phyloP scores from a whole-genome alignment of 352 stramenopile species.

The Phytophthora quininea region DNA sequence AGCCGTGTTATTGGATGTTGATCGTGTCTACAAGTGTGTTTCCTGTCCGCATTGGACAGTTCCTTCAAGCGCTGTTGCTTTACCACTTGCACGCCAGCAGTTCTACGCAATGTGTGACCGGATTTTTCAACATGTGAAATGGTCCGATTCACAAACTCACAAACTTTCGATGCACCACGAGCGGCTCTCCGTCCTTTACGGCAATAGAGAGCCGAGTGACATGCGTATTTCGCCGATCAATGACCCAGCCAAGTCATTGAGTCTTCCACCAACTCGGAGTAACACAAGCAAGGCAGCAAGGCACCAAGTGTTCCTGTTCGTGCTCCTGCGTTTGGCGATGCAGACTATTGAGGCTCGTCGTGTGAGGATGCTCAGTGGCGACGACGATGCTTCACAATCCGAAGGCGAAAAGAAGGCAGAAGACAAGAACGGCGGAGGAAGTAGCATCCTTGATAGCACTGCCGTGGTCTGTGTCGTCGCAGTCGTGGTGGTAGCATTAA shows the following conservation, averaged over 20 bases:
- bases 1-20: no score
- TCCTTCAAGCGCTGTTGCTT: not conserved
- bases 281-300: conserved; percentile 12
- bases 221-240: conserved; percentile 7
- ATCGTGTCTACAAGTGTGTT: no score
- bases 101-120: conserved; percentile 12
- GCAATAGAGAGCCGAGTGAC: not conserved
- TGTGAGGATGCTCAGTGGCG: conserved; percentile 7
- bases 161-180: conserved; percentile 10
- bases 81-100: conserved; percentile 1
- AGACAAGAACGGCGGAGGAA: not conserved
- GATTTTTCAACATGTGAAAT: conserved; percentile 29
- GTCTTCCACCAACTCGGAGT: conserved; percentile 2
- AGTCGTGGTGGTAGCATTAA: conserved; percentile 17
- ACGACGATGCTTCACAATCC: not conserved
- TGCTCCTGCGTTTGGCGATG: conserved; percentile 6
- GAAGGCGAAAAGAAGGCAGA: not conserved
- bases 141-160: conserved; percentile 4
- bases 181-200: conserved; percentile 24
- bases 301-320: conserved; percentile 3
- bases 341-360: conserved; percentile 5
- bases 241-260: no score
- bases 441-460: conserved; percentile 20
- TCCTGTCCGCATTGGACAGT: no score
- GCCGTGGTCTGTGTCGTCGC: conserved; percentile 23